A percentile compares a stretch with the other conserved stretches of the same genome.
Conservation (phyloP, 768 basidiomycete species). For the Lepiota subincarnata region DNA sequence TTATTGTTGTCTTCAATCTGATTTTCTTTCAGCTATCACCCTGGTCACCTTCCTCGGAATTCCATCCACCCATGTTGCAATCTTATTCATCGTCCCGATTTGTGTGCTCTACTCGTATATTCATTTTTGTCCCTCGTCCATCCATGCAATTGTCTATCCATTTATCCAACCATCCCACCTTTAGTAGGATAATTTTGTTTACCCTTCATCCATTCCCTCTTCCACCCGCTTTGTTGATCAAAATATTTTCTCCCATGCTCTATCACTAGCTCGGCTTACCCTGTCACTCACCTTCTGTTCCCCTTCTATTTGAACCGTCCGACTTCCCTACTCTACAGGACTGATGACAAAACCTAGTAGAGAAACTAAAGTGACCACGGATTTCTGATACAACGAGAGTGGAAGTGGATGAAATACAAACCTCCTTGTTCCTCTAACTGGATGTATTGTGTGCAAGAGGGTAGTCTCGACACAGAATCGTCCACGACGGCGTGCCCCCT, state of each 20-base stretch:
- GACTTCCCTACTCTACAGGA: too few relatives aligned
- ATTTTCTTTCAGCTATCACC: neutral
- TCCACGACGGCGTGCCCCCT: too few relatives aligned
- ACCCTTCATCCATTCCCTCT: neutral
- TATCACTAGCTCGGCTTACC: neutral
- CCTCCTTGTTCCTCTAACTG: too few relatives aligned
- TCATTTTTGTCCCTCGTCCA: neutral
- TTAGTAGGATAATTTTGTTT: neutral
- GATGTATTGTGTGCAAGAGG: too few relatives aligned
- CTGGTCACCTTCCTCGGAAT: neutral
- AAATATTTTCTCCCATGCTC: slow-evolving; percentile 8
- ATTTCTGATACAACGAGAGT: too few relatives aligned
- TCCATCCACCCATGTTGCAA: neutral
- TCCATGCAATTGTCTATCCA: slow-evolving; percentile 2
- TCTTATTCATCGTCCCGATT: neutral
- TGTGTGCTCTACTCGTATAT: neutral
- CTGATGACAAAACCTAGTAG: too few relatives aligned
- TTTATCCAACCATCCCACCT: neutral
- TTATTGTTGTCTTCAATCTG: neutral
- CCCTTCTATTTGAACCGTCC: too few relatives aligned
- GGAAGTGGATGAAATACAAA: too few relatives aligned
- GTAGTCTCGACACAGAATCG: too few relatives aligned
- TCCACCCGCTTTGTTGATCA: neutral
- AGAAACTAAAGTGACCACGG: too few relatives aligned
- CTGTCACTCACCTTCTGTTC: neutral